Evolutionary conservation across 352 stramenopile species (phyloP).

Genomic region (Pythium periplocum): DNA sequence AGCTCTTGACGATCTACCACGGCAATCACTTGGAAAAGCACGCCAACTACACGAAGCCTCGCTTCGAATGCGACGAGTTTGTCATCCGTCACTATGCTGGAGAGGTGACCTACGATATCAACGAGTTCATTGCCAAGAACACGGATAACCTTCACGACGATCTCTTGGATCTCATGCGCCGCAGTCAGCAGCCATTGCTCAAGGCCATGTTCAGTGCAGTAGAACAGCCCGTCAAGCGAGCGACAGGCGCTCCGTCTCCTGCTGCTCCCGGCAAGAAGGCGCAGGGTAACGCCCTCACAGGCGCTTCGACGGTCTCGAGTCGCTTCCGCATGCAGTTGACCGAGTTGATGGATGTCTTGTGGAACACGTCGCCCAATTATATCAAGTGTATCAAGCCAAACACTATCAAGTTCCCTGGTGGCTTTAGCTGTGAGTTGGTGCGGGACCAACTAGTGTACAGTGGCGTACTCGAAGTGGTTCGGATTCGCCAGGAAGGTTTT

Average conservation of each 20-base stretch:
- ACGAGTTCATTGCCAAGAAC: constrained; percentile 87
- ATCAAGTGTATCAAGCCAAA: constrained; percentile 96
- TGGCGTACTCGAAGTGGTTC: constrained; percentile 91
- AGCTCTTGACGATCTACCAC: constrained; percentile 82
- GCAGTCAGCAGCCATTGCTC: constrained; percentile 59
- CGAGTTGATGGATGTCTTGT: constrained; percentile 81
- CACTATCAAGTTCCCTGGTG: constrained; percentile 87
- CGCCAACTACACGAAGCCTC: constrained; percentile 58
- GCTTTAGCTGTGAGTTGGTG: constrained; percentile 85
- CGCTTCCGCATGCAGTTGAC: constrained; percentile 72
- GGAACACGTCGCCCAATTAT: constrained; percentile 88
- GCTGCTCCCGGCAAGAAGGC: constrained; percentile 9
- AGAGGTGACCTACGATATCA: constrained; percentile 75
- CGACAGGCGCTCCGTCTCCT: constrained; percentile 6
- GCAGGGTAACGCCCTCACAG: constrained; percentile 29
- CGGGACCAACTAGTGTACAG: constrained; percentile 90
- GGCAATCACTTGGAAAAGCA: constrained; percentile 72
- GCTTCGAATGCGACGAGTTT: constrained; percentile 83
- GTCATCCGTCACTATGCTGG: constrained; percentile 83
- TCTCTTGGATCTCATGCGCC: constrained; percentile 67
- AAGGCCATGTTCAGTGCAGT: constrained; percentile 43
- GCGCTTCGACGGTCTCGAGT: constrained; percentile 62
- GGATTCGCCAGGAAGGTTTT: constrained; percentile 89
- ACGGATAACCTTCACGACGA: constrained; percentile 89
- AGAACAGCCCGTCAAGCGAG: constrained; percentile 8